Percentiles rank a stretch among this genome's conserved stretches.
phyloP scores from a whole-genome alignment of 352 stramenopile species.

The Pythium pyrilobum region DNA sequence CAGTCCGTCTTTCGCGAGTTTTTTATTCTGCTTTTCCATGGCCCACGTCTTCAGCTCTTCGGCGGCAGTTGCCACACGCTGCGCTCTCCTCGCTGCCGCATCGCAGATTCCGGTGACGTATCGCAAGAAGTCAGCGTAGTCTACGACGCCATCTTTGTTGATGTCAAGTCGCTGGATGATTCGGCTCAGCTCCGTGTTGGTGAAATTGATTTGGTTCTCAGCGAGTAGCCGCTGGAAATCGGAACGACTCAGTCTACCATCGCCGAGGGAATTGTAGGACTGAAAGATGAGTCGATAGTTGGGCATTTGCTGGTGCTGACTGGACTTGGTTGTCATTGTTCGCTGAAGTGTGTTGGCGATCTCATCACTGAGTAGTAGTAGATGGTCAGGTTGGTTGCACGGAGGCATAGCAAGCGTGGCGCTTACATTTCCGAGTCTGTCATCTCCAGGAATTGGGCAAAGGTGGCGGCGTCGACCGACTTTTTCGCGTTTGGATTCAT shows the following conservation, averaged over 20 bases:
- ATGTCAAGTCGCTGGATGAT: constrained; percentile 78
- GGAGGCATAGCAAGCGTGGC: neutral
- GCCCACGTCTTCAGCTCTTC: constrained; percentile 68
- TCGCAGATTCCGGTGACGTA: constrained; percentile 79
- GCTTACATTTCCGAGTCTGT: constrained; percentile 76
- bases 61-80: constrained; percentile 49
- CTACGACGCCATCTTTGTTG: constrained; percentile 68
- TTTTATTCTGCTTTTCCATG: constrained; percentile 72
- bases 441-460: constrained; percentile 65
- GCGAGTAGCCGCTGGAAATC: constrained; percentile 76
- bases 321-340: constrained; percentile 59
- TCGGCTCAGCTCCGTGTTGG: constrained; percentile 65
- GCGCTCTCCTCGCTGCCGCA: constrained; percentile 39
- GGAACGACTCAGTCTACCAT: constrained; percentile 55
- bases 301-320: constrained; percentile 36
- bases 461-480: constrained; percentile 44
- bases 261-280: constrained; percentile 61
- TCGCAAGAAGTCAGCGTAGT: constrained; percentile 74
- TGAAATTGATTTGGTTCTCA: constrained; percentile 63
- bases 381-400: neutral
- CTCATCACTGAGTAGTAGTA: constrained; percentile 37
- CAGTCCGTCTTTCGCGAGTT: constrained; percentile 69
- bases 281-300: constrained; percentile 80
- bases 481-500: constrained; percentile 62
- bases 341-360: constrained; percentile 57